Base-by-base conservation (phyloP, 2,329 filamentous ascomycete genomes). In the Xylariomycetidae sp. region DNA sequence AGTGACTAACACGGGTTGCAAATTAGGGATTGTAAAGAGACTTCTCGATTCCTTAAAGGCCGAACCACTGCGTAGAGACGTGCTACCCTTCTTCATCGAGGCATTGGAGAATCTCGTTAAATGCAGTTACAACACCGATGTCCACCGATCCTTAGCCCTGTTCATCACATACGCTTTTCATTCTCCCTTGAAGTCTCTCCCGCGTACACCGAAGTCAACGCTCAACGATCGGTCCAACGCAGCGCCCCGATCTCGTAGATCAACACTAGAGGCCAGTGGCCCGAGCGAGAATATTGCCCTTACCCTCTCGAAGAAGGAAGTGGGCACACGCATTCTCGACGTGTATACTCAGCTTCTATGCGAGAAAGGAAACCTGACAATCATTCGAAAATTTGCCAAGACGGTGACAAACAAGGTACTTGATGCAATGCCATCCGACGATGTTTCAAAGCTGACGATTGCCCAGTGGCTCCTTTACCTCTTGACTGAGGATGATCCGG, bases 101-200 rank as follows among this genome's bases (percentile, higher is more conserved):
- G 82, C 90, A 0, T 83, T 98, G 43, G 82, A 81, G 50, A 79
- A 79, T 10, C 71, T 98, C 4, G 74, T 95, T 19, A 81, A 80
- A 43, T 85, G 80, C 43, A 90, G 85, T 49, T 76, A 89, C 46
- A 89, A 83, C 32, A 81, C 85, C 12, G 87, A 95, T 55, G 80
- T 90, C 17, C 80, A 95, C 53, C 79, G 90, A 22, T 86, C 87
- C 2, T 65, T 98, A 26, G 86, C 92, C 2, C 71, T 96, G 15
- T 96, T 94, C 53, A 84, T 98, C 43, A 95, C 90, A 0, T 98
- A 92, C 56, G 82, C 87, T 5, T 76, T 95, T 42, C 88, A 95
- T 53, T 63, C 69, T 2, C 63, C 71, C 0, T 47, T 65, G 0
- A 58, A 55, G 10, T 72, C 72, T 2, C 47, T 65, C 15, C 58